Conservation (phyloP, 148 eudicot species). For the Fallopia convolvulus region DNA sequence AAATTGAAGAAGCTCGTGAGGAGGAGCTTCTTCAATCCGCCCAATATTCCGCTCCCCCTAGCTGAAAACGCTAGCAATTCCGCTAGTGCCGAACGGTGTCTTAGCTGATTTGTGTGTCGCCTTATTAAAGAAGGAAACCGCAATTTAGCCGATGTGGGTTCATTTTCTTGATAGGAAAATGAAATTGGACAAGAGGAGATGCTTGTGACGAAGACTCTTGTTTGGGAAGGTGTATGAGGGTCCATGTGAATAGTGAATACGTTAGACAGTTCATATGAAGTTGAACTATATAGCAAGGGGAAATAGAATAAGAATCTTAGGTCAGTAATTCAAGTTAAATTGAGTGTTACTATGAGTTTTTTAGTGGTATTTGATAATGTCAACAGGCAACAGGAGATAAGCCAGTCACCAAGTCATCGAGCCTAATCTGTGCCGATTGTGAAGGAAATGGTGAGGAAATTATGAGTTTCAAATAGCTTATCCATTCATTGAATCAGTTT, state of each 20-base stretch:
- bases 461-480: not conserved
- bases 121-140: not conserved
- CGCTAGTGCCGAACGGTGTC: too few relatives aligned
- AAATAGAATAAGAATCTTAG: not conserved
- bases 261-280: not conserved
- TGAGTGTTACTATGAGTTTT: not conserved
- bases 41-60: too few relatives aligned
- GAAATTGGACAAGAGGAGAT: not conserved
- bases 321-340: not conserved
- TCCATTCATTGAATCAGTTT: not conserved
- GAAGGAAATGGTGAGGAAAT: slow-evolving; percentile 49
- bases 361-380: not conserved
- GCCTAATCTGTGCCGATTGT: slow-evolving; percentile 42
- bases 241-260: not conserved
- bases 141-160: not conserved
- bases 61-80: too few relatives aligned
- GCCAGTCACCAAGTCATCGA: slow-evolving; percentile 28
- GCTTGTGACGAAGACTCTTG: too few relatives aligned
- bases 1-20: too few relatives aligned
- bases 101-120: not conserved
- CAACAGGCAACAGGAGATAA: slow-evolving; percentile 30
- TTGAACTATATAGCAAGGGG: not conserved
- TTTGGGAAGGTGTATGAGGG: not conserved
- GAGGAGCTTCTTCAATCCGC: too few relatives aligned
- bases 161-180: not conserved